Evolutionary conservation across 352 stramenopile species (phyloP), one percentile per base, ranked within the genome.

Genomic region (Pythium phragmiticola): DNA sequence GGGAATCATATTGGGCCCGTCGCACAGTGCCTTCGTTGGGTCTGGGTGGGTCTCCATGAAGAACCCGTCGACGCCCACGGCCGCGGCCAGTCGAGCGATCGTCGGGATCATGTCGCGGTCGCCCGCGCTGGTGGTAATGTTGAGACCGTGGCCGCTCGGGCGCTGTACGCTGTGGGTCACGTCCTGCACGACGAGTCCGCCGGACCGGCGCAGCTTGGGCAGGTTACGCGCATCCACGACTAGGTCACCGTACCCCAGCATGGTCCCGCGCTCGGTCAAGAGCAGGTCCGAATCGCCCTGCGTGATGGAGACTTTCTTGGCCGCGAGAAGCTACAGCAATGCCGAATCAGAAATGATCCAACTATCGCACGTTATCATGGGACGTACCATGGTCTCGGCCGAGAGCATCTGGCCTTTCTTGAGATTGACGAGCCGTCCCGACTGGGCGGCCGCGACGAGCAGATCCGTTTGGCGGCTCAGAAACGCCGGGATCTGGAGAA

Each of bases 391-490:
- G 19, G 87, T 94, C 51, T 91, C 84, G 7, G 84, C 74, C 14
- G 82, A 90, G 3, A 91, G 80, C 81, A 96, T 94, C 59, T 96
- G 88, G 8, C 87, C 88, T 43, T 95, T 94, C 67, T 96, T 96
- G 42, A 96, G 74, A 66, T 96, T 94, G 57, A 96, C 84, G 9
- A 95, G 76, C 52, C 77, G 70, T 9, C 88, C 88, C 0, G 84
- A 89, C 23, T 70, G 68, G 13, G 87, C 87, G n/a, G 84, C 87
- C 30, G 78, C 83, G 19, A 94, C 80, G 4, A 96, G 65, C 30
- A 96, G 67, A 66, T 96, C 88, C 2, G 88, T 96, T 70, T 94
- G 88, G n/a, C 88, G 82, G 65, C 87, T 95, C 23, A 96, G 69
- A 63, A 96, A 96, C 49, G 87, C 88, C 28, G 87, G 88, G 62